Evolutionary conservation across 371 early-diverging fungal genomes (phyloP).

Genomic region (Batkoa obscura): DNA sequence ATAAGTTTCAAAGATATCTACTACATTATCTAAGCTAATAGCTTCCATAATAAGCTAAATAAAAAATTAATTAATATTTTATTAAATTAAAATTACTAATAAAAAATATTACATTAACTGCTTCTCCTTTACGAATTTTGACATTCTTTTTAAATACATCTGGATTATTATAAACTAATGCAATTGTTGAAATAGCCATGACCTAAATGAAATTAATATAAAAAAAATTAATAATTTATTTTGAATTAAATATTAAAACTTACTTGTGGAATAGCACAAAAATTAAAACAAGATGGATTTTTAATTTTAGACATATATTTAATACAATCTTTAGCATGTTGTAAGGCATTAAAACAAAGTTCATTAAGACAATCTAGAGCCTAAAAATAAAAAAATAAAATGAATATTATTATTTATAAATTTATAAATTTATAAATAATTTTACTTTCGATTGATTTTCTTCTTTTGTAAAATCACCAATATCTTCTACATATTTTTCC

Average conservation of each 20-base stretch:
- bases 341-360: constrained; percentile 69
- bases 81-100: background rate
- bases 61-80: background rate
- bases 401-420: background rate
- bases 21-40: constrained; percentile 6
- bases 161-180: constrained; percentile 67
- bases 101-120: constrained; percentile 48
- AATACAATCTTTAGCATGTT: constrained; percentile 66
- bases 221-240: constrained; percentile 8
- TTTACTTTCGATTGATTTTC: constrained; percentile 33
- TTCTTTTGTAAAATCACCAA: constrained; percentile 34
- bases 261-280: constrained; percentile 93
- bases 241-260: background rate
- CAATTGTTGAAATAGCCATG: constrained; percentile 91
- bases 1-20: background rate
- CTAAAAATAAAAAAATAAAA: constrained; percentile 4
- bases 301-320: constrained; percentile 57
- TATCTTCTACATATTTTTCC: constrained; percentile 39
- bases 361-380: constrained; percentile 60
- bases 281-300: constrained; percentile 72
- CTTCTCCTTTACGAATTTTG: constrained; percentile 89
- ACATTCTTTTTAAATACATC: constrained; percentile 50
- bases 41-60: constrained; percentile 7
- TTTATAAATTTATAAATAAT: background rate
- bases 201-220: constrained; percentile 16